These are phyloP conservation scores for Exophiala sp. DNA, from an alignment of 2,329 filamentous ascomycete genomes.

Conservation along the genomic window DNA sequence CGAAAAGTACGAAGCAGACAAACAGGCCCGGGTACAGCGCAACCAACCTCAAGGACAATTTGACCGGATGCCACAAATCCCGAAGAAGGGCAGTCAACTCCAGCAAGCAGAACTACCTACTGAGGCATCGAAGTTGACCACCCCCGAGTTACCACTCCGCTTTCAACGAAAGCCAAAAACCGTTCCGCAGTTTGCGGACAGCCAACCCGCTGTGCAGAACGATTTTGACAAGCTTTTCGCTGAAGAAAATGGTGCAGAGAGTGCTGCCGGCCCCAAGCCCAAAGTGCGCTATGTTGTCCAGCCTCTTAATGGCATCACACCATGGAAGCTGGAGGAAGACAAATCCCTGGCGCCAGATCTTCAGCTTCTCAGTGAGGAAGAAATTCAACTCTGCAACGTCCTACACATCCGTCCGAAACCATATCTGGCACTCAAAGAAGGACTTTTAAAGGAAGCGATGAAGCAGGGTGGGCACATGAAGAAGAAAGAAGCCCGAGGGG, in stretches of 20 bases:
- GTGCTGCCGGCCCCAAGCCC: conserved; percentile 32
- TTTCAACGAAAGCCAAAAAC: conserved; percentile 41
- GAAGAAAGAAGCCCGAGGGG: conserved; percentile 86
- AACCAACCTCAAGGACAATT: conserved; percentile 68
- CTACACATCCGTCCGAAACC: conserved; percentile 87
- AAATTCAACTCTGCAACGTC: conserved; percentile 77
- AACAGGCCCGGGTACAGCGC: conserved; percentile 64
- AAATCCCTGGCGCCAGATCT: conserved; percentile 63
- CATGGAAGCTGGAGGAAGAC: conserved; percentile 64
- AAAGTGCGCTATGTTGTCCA: conserved; percentile 51
- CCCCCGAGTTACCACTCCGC: conserved; percentile 67
- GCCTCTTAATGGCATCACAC: conserved; percentile 42
- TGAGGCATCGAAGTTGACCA: conserved; percentile 69
- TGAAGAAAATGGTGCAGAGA: conserved; percentile 47
- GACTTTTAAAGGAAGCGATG: conserved; percentile 81
- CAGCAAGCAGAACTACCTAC: conserved; percentile 64
- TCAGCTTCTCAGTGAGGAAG: conserved; percentile 77
- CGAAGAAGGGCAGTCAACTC: conserved; percentile 60
- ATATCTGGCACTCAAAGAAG: conserved; percentile 90
- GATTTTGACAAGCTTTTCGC: conserved; percentile 51
- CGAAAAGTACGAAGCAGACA: conserved; percentile 89
- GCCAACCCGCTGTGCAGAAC: conserved; percentile 39
- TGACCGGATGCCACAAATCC: conserved; percentile 65
- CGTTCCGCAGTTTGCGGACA: conserved; percentile 32
- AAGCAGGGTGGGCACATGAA: conserved; percentile 83